Evolutionary conservation across 257 asterid species (phyloP).

Genomic region (Coffea eugenioides): DNA sequence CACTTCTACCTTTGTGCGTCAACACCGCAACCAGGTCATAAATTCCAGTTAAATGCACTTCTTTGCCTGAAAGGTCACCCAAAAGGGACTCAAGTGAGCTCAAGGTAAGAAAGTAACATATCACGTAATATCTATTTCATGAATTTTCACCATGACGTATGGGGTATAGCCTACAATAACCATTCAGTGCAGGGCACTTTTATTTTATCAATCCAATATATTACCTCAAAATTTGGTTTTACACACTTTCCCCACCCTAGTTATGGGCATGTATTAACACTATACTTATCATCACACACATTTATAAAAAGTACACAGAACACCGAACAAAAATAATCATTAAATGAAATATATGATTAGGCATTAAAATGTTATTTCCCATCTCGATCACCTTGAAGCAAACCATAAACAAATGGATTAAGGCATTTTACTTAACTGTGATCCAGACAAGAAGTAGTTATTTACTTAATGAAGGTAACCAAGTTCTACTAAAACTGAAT

Average conservation of each 20-base stretch:
- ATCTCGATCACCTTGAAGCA: background rate
- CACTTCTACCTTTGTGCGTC: slow-evolving; percentile 98
- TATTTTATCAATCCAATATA: background rate
- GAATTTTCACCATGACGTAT: background rate
- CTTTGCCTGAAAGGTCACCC: slow-evolving; percentile 58
- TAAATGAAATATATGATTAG: background rate
- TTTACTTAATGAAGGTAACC: background rate
- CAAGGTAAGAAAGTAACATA: slow-evolving; percentile 1
- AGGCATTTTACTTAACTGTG: background rate
- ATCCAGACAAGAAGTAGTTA: background rate
- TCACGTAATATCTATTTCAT: background rate
- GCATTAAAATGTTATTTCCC: background rate
- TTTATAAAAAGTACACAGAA: background rate
- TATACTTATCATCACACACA: background rate
- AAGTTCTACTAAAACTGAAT: background rate
- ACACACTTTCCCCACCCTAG: background rate
- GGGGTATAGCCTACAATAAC: background rate
- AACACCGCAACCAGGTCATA: slow-evolving; percentile 97
- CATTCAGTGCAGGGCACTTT: background rate
- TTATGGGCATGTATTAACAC: background rate
- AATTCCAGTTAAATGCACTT: slow-evolving; percentile 71
- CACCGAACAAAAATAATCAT: background rate
- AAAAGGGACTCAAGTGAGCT: slow-evolving; percentile 12
- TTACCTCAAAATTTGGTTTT: background rate
- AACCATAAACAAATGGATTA: background rate